A percentile compares a stretch with the other conserved stretches of the same genome.
Evolutionary conservation across 306 rosid genomes (phyloP).

Genomic region (Fagus sylvatica): DNA sequence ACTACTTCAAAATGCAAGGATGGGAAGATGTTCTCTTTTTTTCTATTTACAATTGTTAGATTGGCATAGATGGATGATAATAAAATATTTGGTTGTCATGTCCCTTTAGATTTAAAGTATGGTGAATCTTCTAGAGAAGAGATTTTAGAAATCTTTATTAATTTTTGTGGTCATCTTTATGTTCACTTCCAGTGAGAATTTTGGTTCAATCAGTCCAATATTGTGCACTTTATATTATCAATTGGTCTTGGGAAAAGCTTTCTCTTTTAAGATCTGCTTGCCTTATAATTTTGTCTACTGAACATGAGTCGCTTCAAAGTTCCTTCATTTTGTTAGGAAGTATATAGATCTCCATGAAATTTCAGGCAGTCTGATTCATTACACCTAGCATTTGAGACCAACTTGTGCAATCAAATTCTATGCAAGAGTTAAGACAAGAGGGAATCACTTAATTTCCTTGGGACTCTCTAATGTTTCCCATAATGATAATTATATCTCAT

Average conservation of each 20-base stretch:
- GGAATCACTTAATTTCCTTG: neutral
- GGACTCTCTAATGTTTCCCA: constrained; percentile 1
- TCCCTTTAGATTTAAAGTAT: neutral
- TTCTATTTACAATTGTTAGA: neutral
- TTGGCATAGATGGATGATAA: neutral
- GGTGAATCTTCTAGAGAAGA: neutral
- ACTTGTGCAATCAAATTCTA: neutral
- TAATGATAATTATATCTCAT: neutral
- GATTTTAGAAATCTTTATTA: neutral
- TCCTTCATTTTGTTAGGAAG: no score
- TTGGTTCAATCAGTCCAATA: neutral
- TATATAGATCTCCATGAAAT: no score
- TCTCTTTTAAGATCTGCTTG: neutral
- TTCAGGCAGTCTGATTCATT: neutral
- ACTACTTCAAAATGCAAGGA: neutral
- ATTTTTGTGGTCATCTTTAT: neutral
- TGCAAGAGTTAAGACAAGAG: neutral
- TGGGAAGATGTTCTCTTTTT: neutral
- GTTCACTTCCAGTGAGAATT: neutral
- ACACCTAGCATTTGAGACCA: neutral
- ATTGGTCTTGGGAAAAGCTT: neutral
- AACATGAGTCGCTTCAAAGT: neutral
- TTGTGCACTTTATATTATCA: neutral
- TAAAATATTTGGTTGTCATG: neutral
- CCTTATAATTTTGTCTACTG: neutral